These are phyloP conservation scores for Septoria petroselini DNA, from an alignment of 2,329 filamentous ascomycete genomes.

Conservation along the genomic window DNA sequence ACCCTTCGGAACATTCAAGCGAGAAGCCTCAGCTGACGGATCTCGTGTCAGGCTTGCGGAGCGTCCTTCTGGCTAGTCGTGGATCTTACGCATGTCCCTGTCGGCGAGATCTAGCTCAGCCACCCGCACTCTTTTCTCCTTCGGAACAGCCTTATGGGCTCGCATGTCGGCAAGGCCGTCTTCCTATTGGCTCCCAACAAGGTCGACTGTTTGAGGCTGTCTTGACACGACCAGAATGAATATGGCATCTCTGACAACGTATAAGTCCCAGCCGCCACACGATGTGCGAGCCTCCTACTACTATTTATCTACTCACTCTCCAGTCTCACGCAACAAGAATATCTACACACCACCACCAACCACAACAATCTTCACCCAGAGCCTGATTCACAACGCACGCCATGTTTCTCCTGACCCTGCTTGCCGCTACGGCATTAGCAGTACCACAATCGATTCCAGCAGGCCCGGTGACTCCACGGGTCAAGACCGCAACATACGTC, in stretches of 20 bases:
- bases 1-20: neutral
- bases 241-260: neutral
- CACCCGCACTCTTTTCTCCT: neutral
- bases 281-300: neutral
- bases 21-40: neutral
- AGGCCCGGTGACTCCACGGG: conserved; percentile 12
- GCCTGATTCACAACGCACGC: neutral
- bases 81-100: neutral
- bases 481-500: conserved; percentile 18
- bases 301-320: neutral
- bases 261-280: neutral
- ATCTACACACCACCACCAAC: neutral
- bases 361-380: neutral
- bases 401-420: conserved; percentile 3
- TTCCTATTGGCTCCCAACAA: conserved; percentile 3
- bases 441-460: conserved; percentile 3
- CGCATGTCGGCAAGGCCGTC: conserved; percentile 1
- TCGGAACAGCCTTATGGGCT: conserved; percentile 3
- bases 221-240: neutral
- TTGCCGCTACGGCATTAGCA: conserved; percentile 9
- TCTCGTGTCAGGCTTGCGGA: conserved; percentile 12
- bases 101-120: conserved; percentile 2
- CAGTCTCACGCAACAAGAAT: neutral
- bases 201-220: neutral
- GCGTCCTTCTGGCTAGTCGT: conserved; percentile 5